Base-by-base conservation (phyloP, 2,329 filamentous ascomycete genomes). In the Monosporascus sp. region DNA sequence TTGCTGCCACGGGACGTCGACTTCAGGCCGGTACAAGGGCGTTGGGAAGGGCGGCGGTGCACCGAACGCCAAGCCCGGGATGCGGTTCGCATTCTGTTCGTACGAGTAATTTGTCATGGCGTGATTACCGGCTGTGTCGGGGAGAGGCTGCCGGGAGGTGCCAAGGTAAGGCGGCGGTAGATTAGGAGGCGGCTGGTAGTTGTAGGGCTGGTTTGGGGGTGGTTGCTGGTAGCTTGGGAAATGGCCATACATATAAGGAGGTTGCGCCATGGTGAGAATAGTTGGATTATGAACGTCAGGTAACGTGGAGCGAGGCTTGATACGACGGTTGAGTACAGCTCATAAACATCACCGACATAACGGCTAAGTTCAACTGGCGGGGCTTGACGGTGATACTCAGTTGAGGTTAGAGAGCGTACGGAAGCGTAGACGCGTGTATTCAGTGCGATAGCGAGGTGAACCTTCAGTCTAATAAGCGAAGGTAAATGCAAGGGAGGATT, bases 31-130 rank as follows among this genome's bases (percentile, higher is more conserved):
- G 37, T 59, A 62, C 1, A 61, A 34, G 3, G 52, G 38, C 24
- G 58, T 43, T 20, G 59, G 50, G 37, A 60, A 37, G 8, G 55
- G 40, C 20, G 62, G 47, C 4, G 62, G 51, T 5, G 54, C 62
- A 3, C 64, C 62, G 52, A 72, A 65, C 6, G 71, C 70, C n/a
- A 76, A 61, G 5, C 71, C 73, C 20, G 72, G 68, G n/a, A 73
- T 73, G 17, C 60, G 66, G 19, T 54, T 68, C 2, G 69, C 62
- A 56, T 76, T 76, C 51, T 71, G 67, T 19, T 69, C 61, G 52
- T 68, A 76, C 1, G 73, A 69, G 37, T 59, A 66, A 48, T 74
- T 70, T 9, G 67, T 56, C 9, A 61, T 54, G 11, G 58, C 56
- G 37, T 66, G 69, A 52, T 69, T 68, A 48, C 50, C 53, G 7